Evolutionary conservation across 1,284 basidiomycete species (phyloP), one percentile per base, ranked within the genome.

Genomic region (Polyporus tsugae): DNA sequence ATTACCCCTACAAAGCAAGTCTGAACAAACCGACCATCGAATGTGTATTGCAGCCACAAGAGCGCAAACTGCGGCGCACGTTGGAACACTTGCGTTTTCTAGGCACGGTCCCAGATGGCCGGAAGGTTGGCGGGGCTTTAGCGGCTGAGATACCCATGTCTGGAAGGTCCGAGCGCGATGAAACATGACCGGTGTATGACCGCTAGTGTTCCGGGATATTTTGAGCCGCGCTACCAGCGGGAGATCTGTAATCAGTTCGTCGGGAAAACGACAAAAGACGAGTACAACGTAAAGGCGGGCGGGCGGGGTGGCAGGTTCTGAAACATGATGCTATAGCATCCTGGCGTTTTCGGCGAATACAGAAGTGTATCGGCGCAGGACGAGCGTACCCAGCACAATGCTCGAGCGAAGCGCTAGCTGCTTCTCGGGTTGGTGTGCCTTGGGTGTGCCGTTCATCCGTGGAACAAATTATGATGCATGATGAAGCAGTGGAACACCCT

Each of bases 321-420:
- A 49, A 49, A 49, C 46, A 25, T 49, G 29, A 55, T 55, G 52
- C 25, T 35, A 55, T 35, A 55, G 29, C 52, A 55, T 35, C 52
- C 52, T 25, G 46, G 9, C 7, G 46, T 3, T 49, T 25, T 10
- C 22, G 9, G 22, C 22, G 46, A 25, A 25, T 49, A 25, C 46
- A 49, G 22, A 11, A 25, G 46, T 11, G 22, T 49, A 13, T 5
- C 19, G 46, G 22, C 46, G 46, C 46, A 49, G 46, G 22, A 49
- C 46, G 22, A 25, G 46, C 46, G 46, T 49, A 49, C 22, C 46
- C 46, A 49, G 10, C 10, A 49, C 46, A 49, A 25, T 25, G 46
- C 22, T 44, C 9, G 46, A 49, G 46, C 46, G 46, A 25, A 13
- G 46, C 46, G 46, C 46, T 25, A 13, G n/a, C 10, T 25, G 46